Evolutionary conservation across 208 protist species (phyloP).

Genomic region (Wallacemonas rigidus): DNA sequence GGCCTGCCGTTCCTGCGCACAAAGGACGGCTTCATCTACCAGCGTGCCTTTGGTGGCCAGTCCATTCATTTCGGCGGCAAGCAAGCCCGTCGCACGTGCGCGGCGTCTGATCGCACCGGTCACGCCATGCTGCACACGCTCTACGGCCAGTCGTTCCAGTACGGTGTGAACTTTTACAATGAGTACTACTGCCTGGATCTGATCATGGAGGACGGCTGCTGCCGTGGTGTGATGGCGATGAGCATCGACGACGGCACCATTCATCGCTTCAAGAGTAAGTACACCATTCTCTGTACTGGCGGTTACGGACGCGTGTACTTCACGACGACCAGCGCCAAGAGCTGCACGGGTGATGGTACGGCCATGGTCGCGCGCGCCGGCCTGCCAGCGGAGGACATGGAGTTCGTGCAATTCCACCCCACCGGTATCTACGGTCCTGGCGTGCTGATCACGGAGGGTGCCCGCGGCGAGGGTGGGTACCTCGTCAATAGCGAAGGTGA

Average conservation of each 20-base stretch:
- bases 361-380: conserved; percentile 98
- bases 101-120: conserved; percentile 98
- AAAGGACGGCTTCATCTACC: conserved; percentile 99
- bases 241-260: conserved; percentile 98
- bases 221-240: conserved; percentile 96
- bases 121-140: conserved; percentile 99
- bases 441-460: conserved; percentile 99
- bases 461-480: conserved; percentile 96
- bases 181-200: conserved; percentile 99
- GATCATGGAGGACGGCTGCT: conserved; percentile 98
- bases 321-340: conserved; percentile 98
- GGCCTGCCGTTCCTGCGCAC: conserved; percentile 99
- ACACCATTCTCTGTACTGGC: conserved; percentile 98
- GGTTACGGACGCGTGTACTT: conserved; percentile 98
- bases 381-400: conserved; percentile 97
- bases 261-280: conserved; percentile 97
- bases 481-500: conserved; percentile 98
- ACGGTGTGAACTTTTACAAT: conserved; percentile 98
- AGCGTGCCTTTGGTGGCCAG: conserved; percentile 99
- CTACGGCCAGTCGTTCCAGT: conserved; percentile 97
- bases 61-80: conserved; percentile 97
- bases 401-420: conserved; percentile 99
- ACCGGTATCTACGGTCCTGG: conserved; percentile 99
- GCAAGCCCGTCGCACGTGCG: conserved; percentile 96
- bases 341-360: conserved; percentile 99